These are phyloP conservation scores for Diospyros kaki DNA, from an alignment of 148 eudicot species.

Conservation along the genomic window DNA sequence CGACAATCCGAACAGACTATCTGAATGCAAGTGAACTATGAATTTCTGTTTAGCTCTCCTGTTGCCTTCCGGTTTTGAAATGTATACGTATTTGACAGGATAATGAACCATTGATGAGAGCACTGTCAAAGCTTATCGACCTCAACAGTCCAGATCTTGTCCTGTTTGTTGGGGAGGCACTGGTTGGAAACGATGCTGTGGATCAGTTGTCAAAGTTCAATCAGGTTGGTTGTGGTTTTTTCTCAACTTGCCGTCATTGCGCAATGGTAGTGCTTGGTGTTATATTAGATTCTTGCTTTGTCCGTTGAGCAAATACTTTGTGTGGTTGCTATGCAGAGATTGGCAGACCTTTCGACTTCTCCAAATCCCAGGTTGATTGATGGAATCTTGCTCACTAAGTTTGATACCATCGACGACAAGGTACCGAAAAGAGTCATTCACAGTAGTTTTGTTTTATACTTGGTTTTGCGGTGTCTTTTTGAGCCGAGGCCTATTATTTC, in stretches of 20 bases:
- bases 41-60: not conserved
- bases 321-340: conserved; percentile 55
- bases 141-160: conserved; percentile 87
- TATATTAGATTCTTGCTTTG: not conserved
- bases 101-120: conserved; percentile 97
- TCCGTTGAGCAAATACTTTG: not conserved
- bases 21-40: not conserved
- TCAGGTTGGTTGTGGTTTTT: conserved; percentile 42
- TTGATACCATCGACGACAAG: conserved; percentile 96
- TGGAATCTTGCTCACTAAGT: conserved; percentile 95
- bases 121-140: conserved; percentile 81
- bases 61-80: not conserved
- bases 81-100: conserved; percentile 43
- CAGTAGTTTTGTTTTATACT: not conserved
- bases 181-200: conserved; percentile 96
- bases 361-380: conserved; percentile 83
- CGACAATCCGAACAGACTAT: too few relatives aligned
- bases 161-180: conserved; percentile 96
- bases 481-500: not conserved
- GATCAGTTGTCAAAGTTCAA: conserved; percentile 92
- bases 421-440: conserved; percentile 22
- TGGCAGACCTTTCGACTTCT: conserved; percentile 79
- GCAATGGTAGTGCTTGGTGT: not conserved
- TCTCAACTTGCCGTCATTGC: not conserved
- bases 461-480: not conserved